Evolutionary conservation across 164 flowering plant genomes (phyloP).

Genomic region (Tetracentron sinense): DNA sequence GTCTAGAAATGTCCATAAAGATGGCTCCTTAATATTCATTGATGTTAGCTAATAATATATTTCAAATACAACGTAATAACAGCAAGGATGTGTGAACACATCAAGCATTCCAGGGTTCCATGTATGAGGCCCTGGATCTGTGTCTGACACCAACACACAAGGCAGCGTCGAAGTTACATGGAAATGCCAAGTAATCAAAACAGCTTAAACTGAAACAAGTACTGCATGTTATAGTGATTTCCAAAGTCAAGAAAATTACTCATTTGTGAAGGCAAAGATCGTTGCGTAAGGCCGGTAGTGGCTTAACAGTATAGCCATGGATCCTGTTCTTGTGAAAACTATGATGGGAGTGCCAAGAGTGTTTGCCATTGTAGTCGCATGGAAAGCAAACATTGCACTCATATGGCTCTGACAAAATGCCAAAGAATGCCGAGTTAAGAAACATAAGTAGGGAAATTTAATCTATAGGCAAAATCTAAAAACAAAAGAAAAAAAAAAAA

Average conservation of each 20-base stretch:
- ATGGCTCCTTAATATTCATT: too few species aligned
- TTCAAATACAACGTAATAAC: not conserved
- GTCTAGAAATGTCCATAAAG: too few species aligned
- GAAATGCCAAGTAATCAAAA: not conserved
- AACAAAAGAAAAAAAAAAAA: not conserved
- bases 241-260: constrained; percentile 44
- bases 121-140: not conserved
- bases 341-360: constrained; percentile 80
- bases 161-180: not conserved
- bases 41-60: too few species aligned
- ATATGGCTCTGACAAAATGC: constrained; percentile 61
- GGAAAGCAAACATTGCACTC: constrained; percentile 95
- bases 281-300: constrained; percentile 78
- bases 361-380: constrained; percentile 89
- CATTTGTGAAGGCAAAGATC: constrained; percentile 92
- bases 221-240: not conserved
- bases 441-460: too few species aligned
- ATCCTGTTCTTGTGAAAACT: constrained; percentile 94
- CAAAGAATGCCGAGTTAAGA: too few species aligned
- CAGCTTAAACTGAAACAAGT: not conserved
- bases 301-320: constrained; percentile 86
- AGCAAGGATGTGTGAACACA: not conserved
- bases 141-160: not conserved
- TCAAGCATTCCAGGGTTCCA: not conserved
- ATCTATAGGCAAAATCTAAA: too few species aligned